phyloP scores from a whole-genome alignment of 2,329 filamentous ascomycete genomes.

The Purpureocillium takamizusanense region DNA sequence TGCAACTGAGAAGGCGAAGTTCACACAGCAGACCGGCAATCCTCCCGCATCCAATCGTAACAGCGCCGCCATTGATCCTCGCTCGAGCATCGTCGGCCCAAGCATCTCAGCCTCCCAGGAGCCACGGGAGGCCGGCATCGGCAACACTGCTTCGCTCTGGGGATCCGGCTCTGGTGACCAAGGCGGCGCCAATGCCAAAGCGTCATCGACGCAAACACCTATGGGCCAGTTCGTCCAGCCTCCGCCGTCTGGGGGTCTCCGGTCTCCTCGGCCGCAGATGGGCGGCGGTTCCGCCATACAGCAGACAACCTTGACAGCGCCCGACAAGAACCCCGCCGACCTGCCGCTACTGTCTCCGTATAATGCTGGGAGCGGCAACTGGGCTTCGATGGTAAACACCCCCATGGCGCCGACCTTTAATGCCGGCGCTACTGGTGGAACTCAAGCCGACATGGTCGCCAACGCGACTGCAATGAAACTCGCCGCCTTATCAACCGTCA shows the following conservation, averaged over 20 bases:
- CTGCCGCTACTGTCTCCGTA: slow-evolving; percentile 83
- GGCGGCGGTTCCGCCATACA: slow-evolving; percentile 64
- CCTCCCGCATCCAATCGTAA: slow-evolving; percentile 87
- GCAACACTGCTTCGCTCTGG: slow-evolving; percentile 62
- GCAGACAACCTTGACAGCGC: slow-evolving; percentile 68
- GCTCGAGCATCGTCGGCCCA: slow-evolving; percentile 64
- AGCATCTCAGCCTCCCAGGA: slow-evolving; percentile 55
- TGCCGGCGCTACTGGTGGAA: slow-evolving; percentile 38
- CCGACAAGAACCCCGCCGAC: slow-evolving; percentile 58
- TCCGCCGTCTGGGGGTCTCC: slow-evolving; percentile 60
- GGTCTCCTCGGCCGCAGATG: slow-evolving; percentile 69
- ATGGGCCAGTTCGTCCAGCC: slow-evolving; percentile 96
- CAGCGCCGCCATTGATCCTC: slow-evolving; percentile 70
- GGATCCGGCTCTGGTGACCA: slow-evolving; percentile 42
- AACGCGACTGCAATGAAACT: slow-evolving; percentile 99
- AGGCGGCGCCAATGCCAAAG: slow-evolving; percentile 55
- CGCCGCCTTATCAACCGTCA: slow-evolving; percentile 91
- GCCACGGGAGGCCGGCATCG: slow-evolving; percentile 15
- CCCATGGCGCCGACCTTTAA: slow-evolving; percentile 88
- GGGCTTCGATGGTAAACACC: slow-evolving; percentile 98
- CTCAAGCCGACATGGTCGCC: slow-evolving; percentile 93
- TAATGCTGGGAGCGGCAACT: slow-evolving; percentile 74
- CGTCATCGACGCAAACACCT: slow-evolving; percentile 64
- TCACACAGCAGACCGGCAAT: slow-evolving; percentile 88
- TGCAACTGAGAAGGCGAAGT: slow-evolving; percentile 95